Evolutionary conservation across 2,329 filamentous ascomycete species (phyloP).

Genomic region (Cercospora citrullina): DNA sequence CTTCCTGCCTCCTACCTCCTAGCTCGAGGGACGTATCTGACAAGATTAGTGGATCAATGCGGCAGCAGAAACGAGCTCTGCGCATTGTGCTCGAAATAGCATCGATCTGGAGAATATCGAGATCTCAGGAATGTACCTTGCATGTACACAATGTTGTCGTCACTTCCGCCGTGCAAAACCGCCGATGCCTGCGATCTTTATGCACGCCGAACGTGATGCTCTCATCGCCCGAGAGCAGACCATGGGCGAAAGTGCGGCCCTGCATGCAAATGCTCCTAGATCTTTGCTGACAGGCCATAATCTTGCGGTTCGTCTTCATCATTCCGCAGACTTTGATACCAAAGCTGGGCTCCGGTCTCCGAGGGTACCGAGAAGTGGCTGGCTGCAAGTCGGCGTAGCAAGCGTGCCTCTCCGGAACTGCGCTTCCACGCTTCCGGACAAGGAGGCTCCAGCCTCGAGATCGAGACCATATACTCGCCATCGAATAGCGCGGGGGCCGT

Average conservation of each 20-base stretch:
- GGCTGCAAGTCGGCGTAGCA: background rate
- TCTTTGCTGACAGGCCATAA: background rate
- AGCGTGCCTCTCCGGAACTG: slow-evolving; percentile 8
- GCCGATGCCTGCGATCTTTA: slow-evolving; percentile 1
- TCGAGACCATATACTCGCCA: slow-evolving; percentile 7
- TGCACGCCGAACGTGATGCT: background rate
- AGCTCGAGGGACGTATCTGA: background rate
- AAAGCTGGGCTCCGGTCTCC: background rate
- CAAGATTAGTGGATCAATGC: background rate
- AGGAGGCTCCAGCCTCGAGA: background rate
- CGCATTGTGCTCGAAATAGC: slow-evolving; percentile 1
- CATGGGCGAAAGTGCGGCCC: background rate
- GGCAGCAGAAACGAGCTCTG: background rate
- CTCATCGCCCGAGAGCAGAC: background rate
- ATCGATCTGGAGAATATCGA: background rate
- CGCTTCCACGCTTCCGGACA: slow-evolving; percentile 6
- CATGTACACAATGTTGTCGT: background rate
- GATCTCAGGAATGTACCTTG: background rate
- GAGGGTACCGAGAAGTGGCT: background rate
- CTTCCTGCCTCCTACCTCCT: background rate
- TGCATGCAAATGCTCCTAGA: background rate
- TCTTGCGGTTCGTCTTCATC: slow-evolving; percentile 7
- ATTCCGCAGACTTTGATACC: slow-evolving; percentile 3
- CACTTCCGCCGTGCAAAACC: background rate
- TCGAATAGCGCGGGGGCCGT: background rate